phyloP scores from a whole-genome alignment of 306 rosid genomes.

The Trichosanthes truncata region DNA sequence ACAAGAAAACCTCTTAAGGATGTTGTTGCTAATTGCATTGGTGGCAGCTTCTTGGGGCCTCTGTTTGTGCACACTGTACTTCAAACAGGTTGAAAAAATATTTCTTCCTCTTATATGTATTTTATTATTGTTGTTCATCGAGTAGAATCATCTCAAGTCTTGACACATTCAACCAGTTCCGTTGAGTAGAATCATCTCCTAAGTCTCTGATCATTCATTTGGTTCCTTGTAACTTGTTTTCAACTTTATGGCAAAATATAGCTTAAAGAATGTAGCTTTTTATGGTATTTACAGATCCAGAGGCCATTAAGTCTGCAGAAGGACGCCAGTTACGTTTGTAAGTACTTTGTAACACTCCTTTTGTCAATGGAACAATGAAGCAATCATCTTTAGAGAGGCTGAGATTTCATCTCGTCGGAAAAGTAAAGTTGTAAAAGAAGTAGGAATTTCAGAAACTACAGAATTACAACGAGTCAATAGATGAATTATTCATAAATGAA shows the following conservation, averaged over 20 bases:
- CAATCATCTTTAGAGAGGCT: background rate
- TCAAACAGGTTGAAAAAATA: conserved; percentile 54
- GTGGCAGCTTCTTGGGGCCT: conserved; percentile 91
- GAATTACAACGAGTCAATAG: background rate
- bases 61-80: conserved; percentile 74
- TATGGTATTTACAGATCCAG: conserved; percentile 47
- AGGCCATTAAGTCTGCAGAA: conserved; percentile 49
- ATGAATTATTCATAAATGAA: background rate
- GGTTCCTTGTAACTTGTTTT: background rate
- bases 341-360: conserved; percentile 16
- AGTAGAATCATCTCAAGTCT: background rate
- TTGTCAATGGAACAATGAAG: background rate
- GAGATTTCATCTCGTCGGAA: background rate
- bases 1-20: conserved; percentile 72
- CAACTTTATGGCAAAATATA: background rate
- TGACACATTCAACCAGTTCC: background rate
- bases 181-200: background rate
- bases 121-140: conserved; percentile 8
- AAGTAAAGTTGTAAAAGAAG: background rate
- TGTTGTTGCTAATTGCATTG: conserved; percentile 79
- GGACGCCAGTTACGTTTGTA: conserved; percentile 81
- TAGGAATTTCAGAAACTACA: background rate
- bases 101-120: background rate
- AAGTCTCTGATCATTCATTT: background rate
- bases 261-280: conserved; percentile 12